A percentile compares a stretch with the other conserved stretches of the same genome.
These are phyloP conservation scores for Alnus rubra DNA, from an alignment of 306 rosid genomes.

Conservation along the genomic window DNA sequence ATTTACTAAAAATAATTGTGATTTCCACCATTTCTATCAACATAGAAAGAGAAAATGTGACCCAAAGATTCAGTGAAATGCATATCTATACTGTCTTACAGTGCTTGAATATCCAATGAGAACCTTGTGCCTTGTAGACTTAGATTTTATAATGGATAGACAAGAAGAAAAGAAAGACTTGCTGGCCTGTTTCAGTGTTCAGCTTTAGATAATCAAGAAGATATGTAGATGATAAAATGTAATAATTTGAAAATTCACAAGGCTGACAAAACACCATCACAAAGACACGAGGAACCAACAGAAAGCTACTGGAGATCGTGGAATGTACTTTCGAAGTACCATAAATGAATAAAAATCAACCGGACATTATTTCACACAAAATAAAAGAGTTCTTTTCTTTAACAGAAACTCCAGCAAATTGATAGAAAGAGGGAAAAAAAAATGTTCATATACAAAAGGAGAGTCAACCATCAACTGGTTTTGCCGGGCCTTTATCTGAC, in stretches of 20 bases:
- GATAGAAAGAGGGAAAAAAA: not conserved
- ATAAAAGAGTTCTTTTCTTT: not conserved
- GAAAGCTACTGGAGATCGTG: too few relatives aligned
- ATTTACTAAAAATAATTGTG: not conserved
- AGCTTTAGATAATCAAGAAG: too few relatives aligned
- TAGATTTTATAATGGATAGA: too few relatives aligned
- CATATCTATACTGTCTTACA: not conserved
- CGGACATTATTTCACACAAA: too few relatives aligned
- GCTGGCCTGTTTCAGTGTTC: too few relatives aligned
- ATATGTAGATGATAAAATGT: too few relatives aligned
- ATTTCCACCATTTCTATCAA: not conserved
- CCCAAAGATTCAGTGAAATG: not conserved
- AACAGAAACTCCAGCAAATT: not conserved
- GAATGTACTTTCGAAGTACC: too few relatives aligned
- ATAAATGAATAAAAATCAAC: too few relatives aligned
- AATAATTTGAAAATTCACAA: too few relatives aligned
- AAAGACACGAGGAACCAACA: too few relatives aligned
- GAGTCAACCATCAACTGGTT: not conserved
- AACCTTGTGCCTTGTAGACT: not conserved
- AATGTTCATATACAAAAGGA: not conserved
- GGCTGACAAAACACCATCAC: too few relatives aligned
- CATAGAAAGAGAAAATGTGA: not conserved
- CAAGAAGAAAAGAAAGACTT: not conserved
- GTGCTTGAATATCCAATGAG: not conserved
- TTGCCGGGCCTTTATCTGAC: not conserved